Evolutionary conservation across 2,329 filamentous ascomycete species (phyloP), one percentile per base, ranked within the genome.

Genomic region (Pyrenophora seminiperda): DNA sequence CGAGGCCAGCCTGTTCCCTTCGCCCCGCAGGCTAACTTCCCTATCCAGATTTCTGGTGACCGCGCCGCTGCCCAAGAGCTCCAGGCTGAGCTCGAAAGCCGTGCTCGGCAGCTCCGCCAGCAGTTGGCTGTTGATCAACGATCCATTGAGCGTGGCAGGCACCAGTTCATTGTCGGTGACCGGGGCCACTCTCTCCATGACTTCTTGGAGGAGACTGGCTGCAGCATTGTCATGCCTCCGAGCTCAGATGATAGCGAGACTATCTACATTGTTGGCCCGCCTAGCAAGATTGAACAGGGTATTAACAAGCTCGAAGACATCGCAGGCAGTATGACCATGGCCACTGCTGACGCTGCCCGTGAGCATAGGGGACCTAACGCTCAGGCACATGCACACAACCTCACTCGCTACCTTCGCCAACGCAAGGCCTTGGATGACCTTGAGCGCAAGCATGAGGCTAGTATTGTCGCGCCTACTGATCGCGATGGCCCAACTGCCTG

Each of bases 121-220:
- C 85, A 90, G 69, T 79, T 97, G 41, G 84, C 87, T 33, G 79
- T 94, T 40, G 85, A 94, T 62, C 87, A 95, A 72, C 79, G 91
- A 33, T 83, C 88, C 5, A 90, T 97, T 62, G 89, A 93, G 72
- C 87, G 88, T 55, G 91, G 90, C 40, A 86, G 91, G 42, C 94
- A 97, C 72, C 92, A 96, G 72, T 97, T 97, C 78, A 94, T 99
- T 67, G 86, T 96, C 56, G 93, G 93, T 42, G 86, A 93, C 54
- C 83, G 87, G 54, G 91, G 90, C 54, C 83, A 89, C 54, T 86
- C 90, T 14, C 80, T 90, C 27, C 85, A 97, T 50, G 85, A 96
- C 37, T 97, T 99, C 78, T 85, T 97, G 58, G 82, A 86, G 37
- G 85, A 96, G 66, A 97, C 94, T 50, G 93, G 93, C 56, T 99